These are phyloP conservation scores for Aspergillus puulaauensis DNA, from an alignment of 2,329 filamentous ascomycete species.

Conservation along the genomic window DNA sequence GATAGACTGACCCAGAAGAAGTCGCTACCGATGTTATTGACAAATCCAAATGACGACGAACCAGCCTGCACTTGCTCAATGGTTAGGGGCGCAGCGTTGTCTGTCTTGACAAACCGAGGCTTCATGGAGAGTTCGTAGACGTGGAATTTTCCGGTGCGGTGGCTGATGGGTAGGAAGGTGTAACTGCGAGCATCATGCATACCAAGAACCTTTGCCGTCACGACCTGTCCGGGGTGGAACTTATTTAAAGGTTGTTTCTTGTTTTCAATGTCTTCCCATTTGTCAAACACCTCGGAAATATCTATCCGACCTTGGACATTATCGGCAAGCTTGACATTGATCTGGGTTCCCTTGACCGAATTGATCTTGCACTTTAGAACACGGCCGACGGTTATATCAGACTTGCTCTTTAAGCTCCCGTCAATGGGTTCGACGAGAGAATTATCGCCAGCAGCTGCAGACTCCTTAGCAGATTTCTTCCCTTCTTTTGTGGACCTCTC, in stretches of 20 bases:
- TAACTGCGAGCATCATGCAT: constrained; percentile 88
- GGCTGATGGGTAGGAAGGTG: constrained; percentile 86
- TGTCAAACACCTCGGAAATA: constrained; percentile 84
- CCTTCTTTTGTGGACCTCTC: constrained; percentile 26
- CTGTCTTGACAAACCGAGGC: constrained; percentile 55
- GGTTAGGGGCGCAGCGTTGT: constrained; percentile 63
- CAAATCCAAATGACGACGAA: constrained; percentile 73
- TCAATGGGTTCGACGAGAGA: constrained; percentile 62
- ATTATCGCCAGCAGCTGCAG: constrained; percentile 36
- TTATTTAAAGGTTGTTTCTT: constrained; percentile 74
- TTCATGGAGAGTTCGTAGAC: constrained; percentile 88
- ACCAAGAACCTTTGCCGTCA: constrained; percentile 77
- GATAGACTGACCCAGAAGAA: constrained; percentile 89
- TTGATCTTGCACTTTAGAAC: constrained; percentile 73
- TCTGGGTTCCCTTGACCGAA: constrained; percentile 86
- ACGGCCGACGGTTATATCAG: constrained; percentile 72
- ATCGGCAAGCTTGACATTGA: constrained; percentile 86
- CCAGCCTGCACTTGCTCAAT: constrained; percentile 72
- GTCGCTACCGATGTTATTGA: constrained; percentile 82
- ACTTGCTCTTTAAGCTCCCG: constrained; percentile 60
- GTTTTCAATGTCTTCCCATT: constrained; percentile 81
- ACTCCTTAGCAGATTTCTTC: constrained; percentile 26
- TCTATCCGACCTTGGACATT: constrained; percentile 92
- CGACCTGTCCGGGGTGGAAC: constrained; percentile 69
- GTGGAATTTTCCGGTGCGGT: constrained; percentile 72